phyloP scores from a whole-genome alignment of 2,329 filamentous ascomycete genomes.

The Xylaria sp. region DNA sequence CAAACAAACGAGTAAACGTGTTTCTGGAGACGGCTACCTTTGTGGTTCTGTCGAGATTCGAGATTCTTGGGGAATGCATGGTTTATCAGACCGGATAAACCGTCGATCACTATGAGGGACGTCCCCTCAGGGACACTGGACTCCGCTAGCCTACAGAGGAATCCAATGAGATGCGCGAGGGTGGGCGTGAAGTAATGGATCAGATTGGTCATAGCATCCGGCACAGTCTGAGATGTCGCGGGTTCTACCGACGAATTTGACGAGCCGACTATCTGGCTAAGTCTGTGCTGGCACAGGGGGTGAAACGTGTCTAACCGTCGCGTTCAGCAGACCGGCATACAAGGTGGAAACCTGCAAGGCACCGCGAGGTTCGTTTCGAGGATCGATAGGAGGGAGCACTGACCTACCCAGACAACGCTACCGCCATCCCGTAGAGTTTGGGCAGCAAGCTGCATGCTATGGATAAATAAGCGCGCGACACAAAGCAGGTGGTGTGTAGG shows the following conservation, averaged over 20 bases:
- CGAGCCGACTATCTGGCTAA: constrained; percentile 29
- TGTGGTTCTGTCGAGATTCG: constrained; percentile 35
- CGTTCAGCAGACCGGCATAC: constrained; percentile 7
- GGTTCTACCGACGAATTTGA: constrained; percentile 7
- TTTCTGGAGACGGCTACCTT: constrained; percentile 32
- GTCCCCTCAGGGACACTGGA: constrained; percentile 58
- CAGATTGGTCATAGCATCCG: constrained; percentile 32
- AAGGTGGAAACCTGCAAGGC: constrained; percentile 3
- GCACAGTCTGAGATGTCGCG: constrained; percentile 5
- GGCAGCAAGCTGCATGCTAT: constrained; percentile 64
- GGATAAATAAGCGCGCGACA: constrained; percentile 6
- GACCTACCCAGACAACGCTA: constrained; percentile 75
- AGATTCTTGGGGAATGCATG: constrained; percentile 64
- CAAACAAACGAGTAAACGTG: background rate
- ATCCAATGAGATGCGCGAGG: constrained; percentile 68
- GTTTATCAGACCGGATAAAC: constrained; percentile 69
- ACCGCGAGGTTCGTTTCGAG: background rate
- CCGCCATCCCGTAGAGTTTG: constrained; percentile 56
- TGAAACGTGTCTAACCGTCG: constrained; percentile 41
- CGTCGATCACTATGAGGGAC: constrained; percentile 70
- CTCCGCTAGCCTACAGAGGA: constrained; percentile 63
- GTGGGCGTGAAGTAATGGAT: constrained; percentile 50
- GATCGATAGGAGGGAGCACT: constrained; percentile 15
- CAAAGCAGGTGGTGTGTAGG: background rate
- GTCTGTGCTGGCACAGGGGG: constrained; percentile 35